Evolutionary conservation across 2,329 filamentous ascomycete genomes (phyloP), one percentile per base, ranked within the genome.

Genomic region (Gaeumannomyces sp.): DNA sequence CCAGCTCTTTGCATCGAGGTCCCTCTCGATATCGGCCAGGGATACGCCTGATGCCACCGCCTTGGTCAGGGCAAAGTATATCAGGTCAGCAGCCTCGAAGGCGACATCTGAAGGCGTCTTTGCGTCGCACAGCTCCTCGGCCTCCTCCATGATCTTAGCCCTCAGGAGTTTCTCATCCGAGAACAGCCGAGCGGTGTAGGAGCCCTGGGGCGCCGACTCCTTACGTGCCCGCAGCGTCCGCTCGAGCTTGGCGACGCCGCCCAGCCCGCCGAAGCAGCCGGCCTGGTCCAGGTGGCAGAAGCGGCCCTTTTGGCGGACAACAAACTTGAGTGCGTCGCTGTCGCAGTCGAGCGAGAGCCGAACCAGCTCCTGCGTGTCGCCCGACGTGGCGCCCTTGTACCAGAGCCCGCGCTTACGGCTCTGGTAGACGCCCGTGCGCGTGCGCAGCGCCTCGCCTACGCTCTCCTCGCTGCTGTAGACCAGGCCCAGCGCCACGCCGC

Each of bases 71-170:
- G 94, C 92, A 80, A 99, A 99, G 80, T 98, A 99, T 64, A 99
- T 88, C 65, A 99, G 80, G 73, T 99, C 95, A 0, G 95, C 95
- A 11, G 95, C 93, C 77, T 99, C 95, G 68, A 96, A 96, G 2
- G 95, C 92, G 67, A 97, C 85, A 19, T 98, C 91, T 68, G 93
- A 84, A 67, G 91, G 90, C 0, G 87, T 89, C 68, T 87, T 88
- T 19, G 95, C 94, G 68, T 94, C 87, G 72, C 93, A 97, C 56
- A 98, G 83, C 78, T 98, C 94, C 72, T 95, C 91, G 0, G 94
- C 94, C 75, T 98, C 94, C 76, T 98, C 94, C 87, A 97, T 95
- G 64, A 98, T 97, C 83, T 99, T 99, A 3, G 95, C 95, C 59
- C 91, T 85, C 64, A 97, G 79, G 64, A 99, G 84, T 75, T 96